Base-by-base conservation (phyloP, 768 basidiomycete species). In the Filobasidium floriforme region DNA sequence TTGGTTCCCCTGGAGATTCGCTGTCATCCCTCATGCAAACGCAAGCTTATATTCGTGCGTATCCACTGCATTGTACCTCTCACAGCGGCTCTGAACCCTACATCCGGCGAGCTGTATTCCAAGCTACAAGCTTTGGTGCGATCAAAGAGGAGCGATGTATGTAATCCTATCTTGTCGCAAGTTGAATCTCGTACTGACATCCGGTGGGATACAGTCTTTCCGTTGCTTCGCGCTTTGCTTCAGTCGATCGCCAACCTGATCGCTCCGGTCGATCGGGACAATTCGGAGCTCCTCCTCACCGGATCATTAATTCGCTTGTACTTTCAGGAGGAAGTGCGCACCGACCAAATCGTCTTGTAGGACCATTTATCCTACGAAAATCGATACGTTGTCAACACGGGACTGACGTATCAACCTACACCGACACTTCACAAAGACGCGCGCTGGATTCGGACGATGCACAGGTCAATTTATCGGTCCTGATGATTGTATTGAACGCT, bases 181-280 rank as follows among this genome's bases (percentile, higher is more conserved):
- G 7, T 15, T 57, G 37, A 19, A 11, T n/a, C 41, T 54, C 40
- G 19, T 43, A 37, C 24, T 41, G 19, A 28, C 59, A 64, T 68
- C 49, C 63, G 57, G 41, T 11, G 12, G 22, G 51, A 61, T 43
- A n/a, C 73, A 93, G 92, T 84, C 66, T 82, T 85, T 62, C 79
- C 82, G 0, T 81, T 84, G 22, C 85, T 88, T 9, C 83, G 89
- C 18, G 82, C 89, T 66, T 80, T 89, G 32, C 81, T 87, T 1
- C 91, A 96, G 76, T 80, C 88, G 3, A 81, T 94, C 32, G 89
- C 90, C 22, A 96, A 96, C 76, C 81, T 91, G 26, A 83, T 93
- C 40, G 90, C 92, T 1, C 82, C 83, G 9, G 89, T 91, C 67
- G 84, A 86, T 49, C 70, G 66, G 68, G 9, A 82, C 87, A 54